Conservation (phyloP, 1,284 basidiomycete species). For the Cryptococcus sp. region DNA sequence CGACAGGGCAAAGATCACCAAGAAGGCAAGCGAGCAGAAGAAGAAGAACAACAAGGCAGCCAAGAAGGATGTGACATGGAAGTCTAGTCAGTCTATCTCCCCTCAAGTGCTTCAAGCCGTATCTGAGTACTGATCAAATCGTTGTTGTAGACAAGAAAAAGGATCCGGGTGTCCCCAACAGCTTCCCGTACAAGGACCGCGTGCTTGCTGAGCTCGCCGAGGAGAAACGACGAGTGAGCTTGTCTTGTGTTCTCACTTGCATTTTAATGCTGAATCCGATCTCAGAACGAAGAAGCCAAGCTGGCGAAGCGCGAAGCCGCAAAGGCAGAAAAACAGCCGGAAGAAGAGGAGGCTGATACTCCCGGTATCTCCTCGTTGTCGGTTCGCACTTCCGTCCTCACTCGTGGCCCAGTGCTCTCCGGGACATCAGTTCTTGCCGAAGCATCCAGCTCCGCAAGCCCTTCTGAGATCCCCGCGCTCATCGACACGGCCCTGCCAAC, state of each 20-base stretch:
- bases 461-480: conserved; percentile 59
- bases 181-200: conserved; percentile 96
- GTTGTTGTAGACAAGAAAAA: conserved; percentile 66
- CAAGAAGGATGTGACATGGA: conserved; percentile 86
- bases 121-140: background rate
- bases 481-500: conserved; percentile 69
- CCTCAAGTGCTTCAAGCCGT: background rate
- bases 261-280: conserved; percentile 6
- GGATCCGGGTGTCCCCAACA: conserved; percentile 96
- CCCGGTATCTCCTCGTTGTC: conserved; percentile 41
- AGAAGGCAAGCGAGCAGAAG: conserved; percentile 75
- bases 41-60: conserved; percentile 76
- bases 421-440: conserved; percentile 16
- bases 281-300: conserved; percentile 34
- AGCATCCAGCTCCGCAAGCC: conserved; percentile 10
- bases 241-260: background rate
- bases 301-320: conserved; percentile 57
- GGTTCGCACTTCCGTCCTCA: conserved; percentile 21
- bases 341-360: conserved; percentile 49
- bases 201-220: conserved; percentile 87
- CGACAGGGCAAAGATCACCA: conserved; percentile 73
- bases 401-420: conserved; percentile 20
- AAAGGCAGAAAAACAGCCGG: conserved; percentile 36
- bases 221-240: conserved; percentile 68
- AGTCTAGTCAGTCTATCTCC: conserved; percentile 70